These are phyloP conservation scores for Rosa lucieae DNA, from an alignment of 306 rosid genomes.

Conservation along the genomic window DNA sequence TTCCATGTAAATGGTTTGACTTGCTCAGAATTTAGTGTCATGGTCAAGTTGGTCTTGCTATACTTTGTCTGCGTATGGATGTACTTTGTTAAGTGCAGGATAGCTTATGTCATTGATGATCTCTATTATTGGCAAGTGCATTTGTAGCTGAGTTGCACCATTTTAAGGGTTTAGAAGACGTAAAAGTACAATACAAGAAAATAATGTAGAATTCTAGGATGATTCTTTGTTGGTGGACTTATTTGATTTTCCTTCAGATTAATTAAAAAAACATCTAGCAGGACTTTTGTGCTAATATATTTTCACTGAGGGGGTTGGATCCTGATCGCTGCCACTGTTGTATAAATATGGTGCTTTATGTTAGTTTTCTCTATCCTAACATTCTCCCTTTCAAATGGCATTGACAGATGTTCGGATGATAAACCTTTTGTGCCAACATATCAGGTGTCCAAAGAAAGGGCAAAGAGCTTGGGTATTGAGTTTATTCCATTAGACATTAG, in stretches of 20 bases:
- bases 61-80: not conserved
- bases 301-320: not conserved
- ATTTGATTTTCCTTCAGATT: not conserved
- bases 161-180: not conserved
- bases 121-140: not conserved
- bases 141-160: not conserved
- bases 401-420: constrained; percentile 63
- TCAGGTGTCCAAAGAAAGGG: constrained; percentile 63
- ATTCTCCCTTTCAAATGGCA: not conserved
- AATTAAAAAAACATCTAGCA: not conserved
- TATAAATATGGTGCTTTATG: not conserved
- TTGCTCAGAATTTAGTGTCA: not conserved
- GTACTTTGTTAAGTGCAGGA: not conserved
- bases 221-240: constrained; percentile 2
- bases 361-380: not conserved
- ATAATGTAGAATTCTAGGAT: not conserved
- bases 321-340: not conserved
- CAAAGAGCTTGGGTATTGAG: constrained; percentile 62
- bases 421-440: constrained; percentile 41
- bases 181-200: not conserved
- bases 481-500: constrained; percentile 57
- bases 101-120: not conserved
- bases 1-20: not conserved
- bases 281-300: not conserved
- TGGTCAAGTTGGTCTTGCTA: not conserved